Base-by-base conservation (phyloP, 345 rosid genomes). In the Moricandia arvensis region DNA sequence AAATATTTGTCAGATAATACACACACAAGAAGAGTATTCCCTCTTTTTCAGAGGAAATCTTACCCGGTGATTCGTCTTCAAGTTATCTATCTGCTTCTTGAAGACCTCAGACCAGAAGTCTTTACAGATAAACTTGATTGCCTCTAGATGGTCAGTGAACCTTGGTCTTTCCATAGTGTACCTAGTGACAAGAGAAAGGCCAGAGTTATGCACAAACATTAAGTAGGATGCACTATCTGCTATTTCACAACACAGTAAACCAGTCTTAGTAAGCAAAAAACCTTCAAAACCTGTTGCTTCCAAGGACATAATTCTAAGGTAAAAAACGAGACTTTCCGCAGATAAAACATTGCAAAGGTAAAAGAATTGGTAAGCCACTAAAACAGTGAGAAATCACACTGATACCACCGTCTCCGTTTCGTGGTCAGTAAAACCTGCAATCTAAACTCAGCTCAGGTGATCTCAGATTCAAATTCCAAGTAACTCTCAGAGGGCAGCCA, bases 21-120 rank as follows among this genome's bases (percentile, higher is more conserved):
- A 73, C 9, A 37, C 17, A 37, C 27, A 43, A 33, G 5, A 33
- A 47, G 57, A 41, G 13, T 1, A 47, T 30, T 13, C 15, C 18
- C 11, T 15, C 59, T 59, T n/a, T 45, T 4, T 24, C 55, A 0
- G 4, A 15, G 45, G 15, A 59, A 24, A 35, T 67, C 81, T 71
- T 80, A 95, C 99, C 82, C 91, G 86, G 69, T 95, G 98, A 66
- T 95, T 95, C 16, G 99, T 95, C 85, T 95, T 95, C 84, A 95
- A 73, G 80, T 93, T 96, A 82, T 96, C 98, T 0, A 93, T 96
- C 86, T 93, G 98, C 85, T 96, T 45, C 53, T 45, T 45, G 53
- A 45, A 45, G 8, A 45, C 53, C 53, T 45, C 53, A 45, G 53
- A 45, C 53, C 53, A 45, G 53, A 45, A 45, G 53, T 45, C 53